Evolutionary conservation across 2,329 filamentous ascomycete genomes (phyloP).

Genomic region (Westerdykella sp.): DNA sequence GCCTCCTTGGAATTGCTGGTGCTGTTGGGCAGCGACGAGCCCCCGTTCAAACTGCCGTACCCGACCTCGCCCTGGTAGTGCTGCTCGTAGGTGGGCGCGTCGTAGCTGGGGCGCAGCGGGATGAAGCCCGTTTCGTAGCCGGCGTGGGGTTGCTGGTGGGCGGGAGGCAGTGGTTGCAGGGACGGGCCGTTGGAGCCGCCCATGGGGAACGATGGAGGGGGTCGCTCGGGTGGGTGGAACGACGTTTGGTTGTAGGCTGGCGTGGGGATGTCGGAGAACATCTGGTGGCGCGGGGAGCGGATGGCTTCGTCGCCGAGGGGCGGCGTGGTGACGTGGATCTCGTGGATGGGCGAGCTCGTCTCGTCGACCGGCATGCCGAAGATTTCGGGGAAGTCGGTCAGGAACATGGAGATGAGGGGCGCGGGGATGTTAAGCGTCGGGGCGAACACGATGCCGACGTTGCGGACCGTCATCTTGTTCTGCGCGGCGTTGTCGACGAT

Average conservation of each 20-base stretch:
- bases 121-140: constrained; percentile 48
- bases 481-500: constrained; percentile 84
- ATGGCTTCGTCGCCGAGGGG: constrained; percentile 51
- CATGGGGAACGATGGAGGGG: constrained; percentile 18
- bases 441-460: constrained; percentile 95
- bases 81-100: constrained; percentile 29
- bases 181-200: constrained; percentile 9
- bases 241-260: constrained; percentile 55
- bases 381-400: constrained; percentile 82
- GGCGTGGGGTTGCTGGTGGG: constrained; percentile 11
- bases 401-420: constrained; percentile 86
- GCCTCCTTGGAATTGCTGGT: constrained; percentile 23
- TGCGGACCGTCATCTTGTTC: constrained; percentile 98
- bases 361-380: constrained; percentile 66
- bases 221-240: constrained; percentile 36
- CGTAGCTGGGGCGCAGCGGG: constrained; percentile 46
- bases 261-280: constrained; percentile 61
- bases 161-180: constrained; percentile 12
- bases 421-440: constrained; percentile 95
- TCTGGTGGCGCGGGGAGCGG: constrained; percentile 58
- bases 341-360: constrained; percentile 41
- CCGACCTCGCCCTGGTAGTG: constrained; percentile 20
- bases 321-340: constrained; percentile 39
- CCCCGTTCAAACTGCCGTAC: constrained; percentile 30
- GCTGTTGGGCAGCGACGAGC: not conserved